Evolutionary conservation across 192 early-diverging fungal genomes (phyloP).

Genomic region (Helicostylum pulchrum): DNA sequence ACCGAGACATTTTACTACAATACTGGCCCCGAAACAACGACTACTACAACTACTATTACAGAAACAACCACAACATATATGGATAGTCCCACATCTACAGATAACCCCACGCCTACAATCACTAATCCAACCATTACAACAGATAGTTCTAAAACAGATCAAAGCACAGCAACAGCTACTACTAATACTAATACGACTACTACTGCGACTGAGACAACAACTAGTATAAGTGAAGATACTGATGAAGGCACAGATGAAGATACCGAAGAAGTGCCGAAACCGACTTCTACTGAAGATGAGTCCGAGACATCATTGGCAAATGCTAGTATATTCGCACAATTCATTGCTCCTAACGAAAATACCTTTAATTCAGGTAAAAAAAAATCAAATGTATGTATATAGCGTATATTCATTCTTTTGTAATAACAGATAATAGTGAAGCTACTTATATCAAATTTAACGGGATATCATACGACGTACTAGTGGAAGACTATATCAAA

Average conservation of each 20-base stretch:
- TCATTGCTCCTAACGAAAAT: too few relatives aligned
- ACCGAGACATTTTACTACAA: conserved; percentile 18
- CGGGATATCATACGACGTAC: conserved; percentile 20
- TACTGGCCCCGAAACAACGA: background rate
- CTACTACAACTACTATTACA: background rate
- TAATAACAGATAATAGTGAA: background rate
- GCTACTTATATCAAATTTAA: conserved; percentile 25
- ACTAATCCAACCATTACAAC: background rate
- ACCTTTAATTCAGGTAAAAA: too few relatives aligned
- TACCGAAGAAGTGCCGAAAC: too few relatives aligned
- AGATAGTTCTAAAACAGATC: background rate
- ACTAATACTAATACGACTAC: too few relatives aligned
- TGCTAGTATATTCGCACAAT: too few relatives aligned
- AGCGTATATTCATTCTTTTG: background rate
- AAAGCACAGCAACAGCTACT: too few relatives aligned
- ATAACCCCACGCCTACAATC: background rate
- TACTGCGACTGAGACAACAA: too few relatives aligned
- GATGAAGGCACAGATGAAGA: too few relatives aligned
- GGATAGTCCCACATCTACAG: background rate
- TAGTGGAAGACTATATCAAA: conserved; percentile 25
- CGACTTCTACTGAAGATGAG: too few relatives aligned
- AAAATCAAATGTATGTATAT: too few relatives aligned
- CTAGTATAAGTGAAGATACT: too few relatives aligned
- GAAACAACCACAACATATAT: background rate
- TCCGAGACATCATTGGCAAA: too few relatives aligned